Evolutionary conservation across 352 stramenopile genomes (phyloP).

Genomic region (Globisporangium alternatum): DNA sequence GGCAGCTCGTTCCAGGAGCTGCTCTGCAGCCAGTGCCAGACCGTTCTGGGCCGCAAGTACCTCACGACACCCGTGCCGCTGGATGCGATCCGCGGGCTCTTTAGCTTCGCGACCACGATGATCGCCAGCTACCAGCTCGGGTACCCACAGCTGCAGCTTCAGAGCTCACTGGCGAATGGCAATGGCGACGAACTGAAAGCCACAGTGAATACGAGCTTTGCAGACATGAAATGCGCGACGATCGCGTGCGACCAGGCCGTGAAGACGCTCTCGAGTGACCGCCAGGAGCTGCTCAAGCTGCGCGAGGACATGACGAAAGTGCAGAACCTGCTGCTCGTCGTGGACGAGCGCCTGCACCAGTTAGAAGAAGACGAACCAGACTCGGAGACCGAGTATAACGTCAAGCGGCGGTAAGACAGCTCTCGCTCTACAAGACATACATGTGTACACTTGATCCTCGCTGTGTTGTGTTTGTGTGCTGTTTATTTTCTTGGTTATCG

Average conservation of each 20-base stretch:
- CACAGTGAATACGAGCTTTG: slow-evolving; percentile 14
- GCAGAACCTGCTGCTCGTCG: slow-evolving; percentile 66
- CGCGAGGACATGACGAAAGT: slow-evolving; percentile 76
- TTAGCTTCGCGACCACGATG: slow-evolving; percentile 67
- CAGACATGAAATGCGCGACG: slow-evolving; percentile 29
- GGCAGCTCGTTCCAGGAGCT: slow-evolving; percentile 77
- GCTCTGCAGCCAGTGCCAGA: slow-evolving; percentile 78
- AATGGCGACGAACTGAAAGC: slow-evolving; percentile 5
- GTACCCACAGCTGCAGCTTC: slow-evolving; percentile 35
- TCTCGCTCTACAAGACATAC: not conserved
- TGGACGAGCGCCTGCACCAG: slow-evolving; percentile 67
- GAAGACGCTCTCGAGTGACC: slow-evolving; percentile 42
- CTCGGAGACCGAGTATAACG: slow-evolving; percentile 26
- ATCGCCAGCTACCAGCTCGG: slow-evolving; percentile 83
- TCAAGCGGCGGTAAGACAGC: not conserved
- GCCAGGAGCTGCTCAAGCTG: slow-evolving; percentile 46
- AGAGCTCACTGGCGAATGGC: not conserved
- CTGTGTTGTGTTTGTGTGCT: not conserved
- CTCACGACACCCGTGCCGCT: slow-evolving; percentile 61
- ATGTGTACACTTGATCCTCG: not conserved
- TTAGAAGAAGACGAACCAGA: slow-evolving; percentile 55
- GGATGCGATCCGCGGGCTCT: slow-evolving; percentile 64
- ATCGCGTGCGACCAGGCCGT: slow-evolving; percentile 32
- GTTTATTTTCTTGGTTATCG: not conserved
- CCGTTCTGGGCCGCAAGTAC: slow-evolving; percentile 73